These are phyloP conservation scores for Picochlorum sp. DNA, from an alignment of 139 green algal genomes.

Conservation along the genomic window DNA sequence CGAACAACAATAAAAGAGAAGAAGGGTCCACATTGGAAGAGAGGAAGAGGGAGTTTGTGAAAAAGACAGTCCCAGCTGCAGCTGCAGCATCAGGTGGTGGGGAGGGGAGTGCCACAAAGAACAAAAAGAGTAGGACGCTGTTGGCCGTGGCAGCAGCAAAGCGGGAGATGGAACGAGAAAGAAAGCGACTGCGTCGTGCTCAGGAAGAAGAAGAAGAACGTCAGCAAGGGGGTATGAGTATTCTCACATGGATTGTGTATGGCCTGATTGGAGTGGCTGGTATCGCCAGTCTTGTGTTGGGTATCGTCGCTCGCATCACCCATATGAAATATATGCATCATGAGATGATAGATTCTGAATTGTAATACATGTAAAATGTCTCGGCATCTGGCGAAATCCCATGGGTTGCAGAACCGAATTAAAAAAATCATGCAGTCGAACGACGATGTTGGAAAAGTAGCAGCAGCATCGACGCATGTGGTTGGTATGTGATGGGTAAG, in stretches of 20 bases:
- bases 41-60: background rate
- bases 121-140: background rate
- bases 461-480: slow-evolving; percentile 73
- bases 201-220: too few species aligned
- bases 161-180: background rate
- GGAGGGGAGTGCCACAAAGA: background rate
- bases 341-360: background rate
- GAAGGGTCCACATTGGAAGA: background rate
- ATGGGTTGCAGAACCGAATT: slow-evolving; percentile 38
- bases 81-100: background rate
- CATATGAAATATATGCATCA: background rate
- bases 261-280: background rate
- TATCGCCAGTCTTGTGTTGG: background rate
- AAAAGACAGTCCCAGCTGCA: background rate
- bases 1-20: background rate
- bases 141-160: background rate
- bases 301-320: background rate
- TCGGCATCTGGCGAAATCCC: background rate
- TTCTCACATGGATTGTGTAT: background rate
- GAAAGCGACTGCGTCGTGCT: too few species aligned
- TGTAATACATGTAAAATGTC: background rate
- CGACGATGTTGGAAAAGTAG: slow-evolving; percentile 93
- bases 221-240: background rate
- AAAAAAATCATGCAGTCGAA: slow-evolving; percentile 94
- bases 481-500: slow-evolving; percentile 54